These are phyloP conservation scores for Cylindrotheca fusiformis DNA, from an alignment of 108 stramenopile species.

Conservation along the genomic window DNA sequence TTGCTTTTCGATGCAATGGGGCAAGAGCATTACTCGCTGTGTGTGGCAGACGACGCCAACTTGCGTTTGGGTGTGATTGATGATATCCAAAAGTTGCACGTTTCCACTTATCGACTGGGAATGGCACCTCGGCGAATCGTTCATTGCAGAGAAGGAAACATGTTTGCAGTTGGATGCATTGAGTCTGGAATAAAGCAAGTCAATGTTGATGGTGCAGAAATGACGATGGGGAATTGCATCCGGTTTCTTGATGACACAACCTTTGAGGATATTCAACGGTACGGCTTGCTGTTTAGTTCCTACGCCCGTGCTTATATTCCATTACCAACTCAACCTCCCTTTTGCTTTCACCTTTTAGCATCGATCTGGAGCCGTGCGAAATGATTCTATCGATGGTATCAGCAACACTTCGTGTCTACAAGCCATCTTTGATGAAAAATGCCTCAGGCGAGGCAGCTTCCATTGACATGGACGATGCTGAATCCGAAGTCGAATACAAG, in stretches of 20 bases:
- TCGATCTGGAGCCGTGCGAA: constrained; percentile 83
- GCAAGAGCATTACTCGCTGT: constrained; percentile 79
- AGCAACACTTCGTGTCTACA: constrained; percentile 36
- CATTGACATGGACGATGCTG: constrained; percentile 16
- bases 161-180: constrained; percentile 85
- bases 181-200: constrained; percentile 57
- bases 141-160: constrained; percentile 68
- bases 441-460: constrained; percentile 9
- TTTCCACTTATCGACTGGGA: constrained; percentile 88
- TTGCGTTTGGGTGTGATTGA: constrained; percentile 95
- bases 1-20: constrained; percentile 58
- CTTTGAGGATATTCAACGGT: constrained; percentile 84
- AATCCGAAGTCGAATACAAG: constrained; percentile 26
- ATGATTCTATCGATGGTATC: constrained; percentile 75
- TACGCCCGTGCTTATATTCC: background rate
- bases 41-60: constrained; percentile 85
- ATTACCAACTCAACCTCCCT: background rate
- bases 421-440: constrained; percentile 12
- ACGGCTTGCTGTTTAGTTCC: constrained; percentile 4
- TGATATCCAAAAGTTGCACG: constrained; percentile 98
- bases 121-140: constrained; percentile 91
- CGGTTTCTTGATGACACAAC: constrained; percentile 87
- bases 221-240: constrained; percentile 83
- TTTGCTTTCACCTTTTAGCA: constrained; percentile 38
- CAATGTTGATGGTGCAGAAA: constrained; percentile 40